These are phyloP conservation scores for Porcisia deanei DNA, from an alignment of 208 protist species.

Conservation along the genomic window DNA sequence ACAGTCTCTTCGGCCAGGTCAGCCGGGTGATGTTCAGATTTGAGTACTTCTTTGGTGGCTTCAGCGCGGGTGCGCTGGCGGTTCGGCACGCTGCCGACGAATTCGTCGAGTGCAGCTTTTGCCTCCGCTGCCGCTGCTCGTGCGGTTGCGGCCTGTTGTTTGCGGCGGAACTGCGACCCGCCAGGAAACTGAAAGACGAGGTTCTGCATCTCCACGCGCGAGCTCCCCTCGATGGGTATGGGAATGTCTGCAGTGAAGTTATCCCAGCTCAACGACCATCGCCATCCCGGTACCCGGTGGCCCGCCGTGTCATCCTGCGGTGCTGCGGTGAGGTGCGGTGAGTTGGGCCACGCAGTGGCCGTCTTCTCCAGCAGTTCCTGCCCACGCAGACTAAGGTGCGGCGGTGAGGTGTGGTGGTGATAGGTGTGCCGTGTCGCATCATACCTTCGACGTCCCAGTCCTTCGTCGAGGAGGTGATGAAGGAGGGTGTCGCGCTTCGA, in stretches of 20 bases:
- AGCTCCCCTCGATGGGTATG: slow-evolving; percentile 6
- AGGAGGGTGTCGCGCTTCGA: slow-evolving; percentile 36
- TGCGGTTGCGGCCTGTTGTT: neutral
- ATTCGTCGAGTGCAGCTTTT: slow-evolving; percentile 1
- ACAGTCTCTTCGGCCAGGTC: neutral
- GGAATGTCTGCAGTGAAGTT: slow-evolving; percentile 57
- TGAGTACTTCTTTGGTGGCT: neutral
- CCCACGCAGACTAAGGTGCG: slow-evolving; percentile 22
- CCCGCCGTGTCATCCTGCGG: neutral
- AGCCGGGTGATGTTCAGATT: slow-evolving; percentile 1
- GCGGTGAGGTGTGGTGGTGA: slow-evolving; percentile 19
- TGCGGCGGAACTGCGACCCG: slow-evolving; percentile 28
- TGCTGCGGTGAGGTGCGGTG: neutral
- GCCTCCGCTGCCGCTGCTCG: neutral
- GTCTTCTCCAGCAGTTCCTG: slow-evolving; percentile 17
- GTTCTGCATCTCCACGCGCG: slow-evolving; percentile 40
- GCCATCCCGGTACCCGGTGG: slow-evolving; percentile 14
- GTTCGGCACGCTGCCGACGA: slow-evolving; percentile 12
- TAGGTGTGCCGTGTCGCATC: slow-evolving; percentile 7
- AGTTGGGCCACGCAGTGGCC: slow-evolving; percentile 14
- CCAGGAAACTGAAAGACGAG: slow-evolving; percentile 61
- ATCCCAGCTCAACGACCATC: slow-evolving; percentile 59
- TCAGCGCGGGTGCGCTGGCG: neutral
- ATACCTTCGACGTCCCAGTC: slow-evolving; percentile 21
- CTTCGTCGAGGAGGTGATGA: slow-evolving; percentile 32